Evolutionary conservation across 176 grass and related monocot species (phyloP).

Genomic region (Metroxylon sagu): DNA sequence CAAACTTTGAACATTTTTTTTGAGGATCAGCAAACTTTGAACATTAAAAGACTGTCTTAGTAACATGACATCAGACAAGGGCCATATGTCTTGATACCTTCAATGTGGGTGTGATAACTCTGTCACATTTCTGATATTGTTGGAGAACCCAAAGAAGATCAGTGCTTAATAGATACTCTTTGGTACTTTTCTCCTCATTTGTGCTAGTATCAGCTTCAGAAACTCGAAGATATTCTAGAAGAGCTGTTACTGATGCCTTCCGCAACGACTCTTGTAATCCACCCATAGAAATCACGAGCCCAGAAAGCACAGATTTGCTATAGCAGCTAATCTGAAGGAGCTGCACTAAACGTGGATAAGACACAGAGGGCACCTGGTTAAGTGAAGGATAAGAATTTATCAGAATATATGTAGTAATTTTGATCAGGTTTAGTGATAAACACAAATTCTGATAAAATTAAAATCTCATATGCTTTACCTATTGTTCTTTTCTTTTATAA

Average conservation of each 20-base stretch:
- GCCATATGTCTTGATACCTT: slow-evolving; percentile 41
- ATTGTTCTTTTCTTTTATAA: too few relatives aligned
- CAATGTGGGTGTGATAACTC: slow-evolving; percentile 68
- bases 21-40: too few relatives aligned
- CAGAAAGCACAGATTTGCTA: slow-evolving; percentile 74
- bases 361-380: slow-evolving; percentile 54
- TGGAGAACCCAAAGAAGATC: slow-evolving; percentile 80
- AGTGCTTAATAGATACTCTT: slow-evolving; percentile 45
- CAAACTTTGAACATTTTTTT: too few relatives aligned
- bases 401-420: too few relatives aligned
- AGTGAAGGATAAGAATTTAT: not conserved
- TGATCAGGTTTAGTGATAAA: too few relatives aligned
- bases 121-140: slow-evolving; percentile 61
- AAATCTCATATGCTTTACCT: too few relatives aligned
- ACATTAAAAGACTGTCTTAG: too few relatives aligned
- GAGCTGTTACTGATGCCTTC: slow-evolving; percentile 54
- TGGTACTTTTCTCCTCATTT: slow-evolving; percentile 44
- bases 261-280: slow-evolving; percentile 84
- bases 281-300: slow-evolving; percentile 90
- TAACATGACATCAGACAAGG: not conserved
- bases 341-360: slow-evolving; percentile 82
- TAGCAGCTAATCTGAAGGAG: slow-evolving; percentile 66
- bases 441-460: too few relatives aligned
- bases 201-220: slow-evolving; percentile 22
- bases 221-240: slow-evolving; percentile 69